Evolutionary conservation across 1,139 yeast genomes (phyloP), one percentile per base, ranked within the genome.

Genomic region (Nakaseomyces uthaithaninus): DNA sequence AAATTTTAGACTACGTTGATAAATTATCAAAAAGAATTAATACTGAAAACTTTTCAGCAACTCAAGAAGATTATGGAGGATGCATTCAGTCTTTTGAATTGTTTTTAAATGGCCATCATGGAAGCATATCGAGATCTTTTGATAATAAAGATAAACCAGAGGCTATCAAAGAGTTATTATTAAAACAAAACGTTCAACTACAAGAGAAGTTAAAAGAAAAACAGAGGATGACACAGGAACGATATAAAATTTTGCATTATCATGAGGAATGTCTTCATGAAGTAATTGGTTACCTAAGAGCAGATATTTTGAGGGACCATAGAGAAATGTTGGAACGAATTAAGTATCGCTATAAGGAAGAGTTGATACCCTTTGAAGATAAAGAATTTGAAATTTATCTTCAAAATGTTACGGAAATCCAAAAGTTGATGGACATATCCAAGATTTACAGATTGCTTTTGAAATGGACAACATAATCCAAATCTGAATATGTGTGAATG

Each of bases 231-330:
- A 50, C 50, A 23, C 22, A 22, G 6, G 48, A 48, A 24, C 47
- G 51, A 7, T 40, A 50, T 18, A 38, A 35, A 5, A 38, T 47
- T 2, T 45, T 55, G n/a, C 38, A 42, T 12, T 43, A 45, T 25
- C 55, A 54, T 37, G 57, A 55, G 37, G 47, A 46, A n/a, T 42
- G 46, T 4, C 38, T 55, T 14, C 43, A 43, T 7, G 43, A 37
- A n/a, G 51, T 53, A 3, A 52, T 53, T 1, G 36, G 43, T 4
- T 37, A 48, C 19, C 37, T 55, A 24, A 43, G 59, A 24, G 36
- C 42, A 5, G 55, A 55, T 34, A 45, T 53, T 10, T 36, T 49
- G 26, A 34, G 41, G 12, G 44, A 50, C 33, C 55, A 50, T 34
- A 36, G 39, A 17, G 23, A 30, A 6, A 41, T 49, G 15, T 28